These are phyloP conservation scores for Physaria fendleri DNA, from an alignment of 345 rosid genomes.

Conservation along the genomic window DNA sequence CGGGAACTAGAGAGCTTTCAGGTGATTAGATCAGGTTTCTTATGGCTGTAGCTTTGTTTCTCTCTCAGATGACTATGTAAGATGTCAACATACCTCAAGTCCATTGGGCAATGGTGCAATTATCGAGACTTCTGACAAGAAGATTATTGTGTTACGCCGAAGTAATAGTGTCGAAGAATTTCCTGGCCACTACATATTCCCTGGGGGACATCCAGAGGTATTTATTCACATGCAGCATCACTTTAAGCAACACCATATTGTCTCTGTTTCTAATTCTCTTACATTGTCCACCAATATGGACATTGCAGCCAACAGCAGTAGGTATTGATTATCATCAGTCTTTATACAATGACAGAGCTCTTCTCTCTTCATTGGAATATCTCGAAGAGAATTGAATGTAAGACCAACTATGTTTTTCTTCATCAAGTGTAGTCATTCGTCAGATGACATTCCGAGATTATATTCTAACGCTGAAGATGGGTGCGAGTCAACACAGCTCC, in stretches of 20 bases:
- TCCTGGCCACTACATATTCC: constrained; percentile 84
- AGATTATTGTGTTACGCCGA: constrained; percentile 61
- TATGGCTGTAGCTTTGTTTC: constrained; percentile 6
- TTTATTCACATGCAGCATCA: not conserved
- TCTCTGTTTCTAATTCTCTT: not conserved
- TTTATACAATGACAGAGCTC: constrained; percentile 44
- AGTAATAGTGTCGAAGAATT: constrained; percentile 90
- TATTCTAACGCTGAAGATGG: constrained; percentile 78
- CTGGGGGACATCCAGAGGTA: constrained; percentile 98
- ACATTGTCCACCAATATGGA: not conserved
- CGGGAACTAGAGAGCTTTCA: not conserved
- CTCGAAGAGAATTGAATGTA: constrained; percentile 64
- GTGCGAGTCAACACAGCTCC: constrained; percentile 78
- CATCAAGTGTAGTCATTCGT: constrained; percentile 56
- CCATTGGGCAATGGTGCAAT: constrained; percentile 84
- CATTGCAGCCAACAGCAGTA: constrained; percentile 55
- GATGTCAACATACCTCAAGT: constrained; percentile 73
- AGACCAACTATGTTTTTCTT: constrained; percentile 86
- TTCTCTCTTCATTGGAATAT: constrained; percentile 68
- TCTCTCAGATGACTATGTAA: constrained; percentile 47
- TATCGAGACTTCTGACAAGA: constrained; percentile 67
- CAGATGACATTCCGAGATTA: constrained; percentile 59
- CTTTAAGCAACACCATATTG: not conserved
- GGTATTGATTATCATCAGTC: constrained; percentile 43
- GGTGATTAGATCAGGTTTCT: not conserved